Evolutionary conservation across 2,329 filamentous ascomycete species (phyloP).

Genomic region (Fusarium musae): DNA sequence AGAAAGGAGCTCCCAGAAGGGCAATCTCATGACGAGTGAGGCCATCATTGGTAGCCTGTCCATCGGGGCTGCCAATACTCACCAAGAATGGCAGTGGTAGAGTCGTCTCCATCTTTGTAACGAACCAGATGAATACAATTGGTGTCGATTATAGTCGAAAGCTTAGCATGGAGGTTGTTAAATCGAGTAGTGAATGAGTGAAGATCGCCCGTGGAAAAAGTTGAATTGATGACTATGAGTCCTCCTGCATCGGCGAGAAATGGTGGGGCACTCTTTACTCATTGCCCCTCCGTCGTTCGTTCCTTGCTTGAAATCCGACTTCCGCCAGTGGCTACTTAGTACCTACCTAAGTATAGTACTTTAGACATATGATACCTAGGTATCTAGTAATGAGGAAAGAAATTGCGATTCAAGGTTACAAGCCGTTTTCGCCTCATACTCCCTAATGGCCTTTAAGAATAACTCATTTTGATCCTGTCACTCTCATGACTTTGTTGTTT

Average conservation of each 20-base stretch:
- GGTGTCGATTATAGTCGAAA: neutral
- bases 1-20: conserved; percentile 68
- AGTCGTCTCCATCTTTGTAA: conserved; percentile 68
- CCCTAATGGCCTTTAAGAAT: neutral
- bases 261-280: conserved; percentile 42
- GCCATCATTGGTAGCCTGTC: conserved; percentile 61
- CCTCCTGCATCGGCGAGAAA: conserved; percentile 46
- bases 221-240: conserved; percentile 40
- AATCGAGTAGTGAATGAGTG: conserved; percentile 37
- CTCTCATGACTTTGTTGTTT: neutral
- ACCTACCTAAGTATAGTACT: neutral
- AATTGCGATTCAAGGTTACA: neutral
- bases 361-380: neutral
- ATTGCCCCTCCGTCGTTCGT: conserved; percentile 45
- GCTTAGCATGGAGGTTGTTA: neutral
- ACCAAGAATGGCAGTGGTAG: conserved; percentile 72
- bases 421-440: neutral
- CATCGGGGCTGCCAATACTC: conserved; percentile 63
- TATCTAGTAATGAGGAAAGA: neutral
- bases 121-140: conserved; percentile 16
- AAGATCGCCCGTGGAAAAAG: conserved; percentile 40
- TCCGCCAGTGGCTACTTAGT: conserved; percentile 16
- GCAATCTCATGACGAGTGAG: conserved; percentile 67
- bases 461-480: neutral
- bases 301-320: conserved; percentile 28